Base-by-base conservation (phyloP, 495 filamentous ascomycete genomes). In the Penicillium angulare region DNA sequence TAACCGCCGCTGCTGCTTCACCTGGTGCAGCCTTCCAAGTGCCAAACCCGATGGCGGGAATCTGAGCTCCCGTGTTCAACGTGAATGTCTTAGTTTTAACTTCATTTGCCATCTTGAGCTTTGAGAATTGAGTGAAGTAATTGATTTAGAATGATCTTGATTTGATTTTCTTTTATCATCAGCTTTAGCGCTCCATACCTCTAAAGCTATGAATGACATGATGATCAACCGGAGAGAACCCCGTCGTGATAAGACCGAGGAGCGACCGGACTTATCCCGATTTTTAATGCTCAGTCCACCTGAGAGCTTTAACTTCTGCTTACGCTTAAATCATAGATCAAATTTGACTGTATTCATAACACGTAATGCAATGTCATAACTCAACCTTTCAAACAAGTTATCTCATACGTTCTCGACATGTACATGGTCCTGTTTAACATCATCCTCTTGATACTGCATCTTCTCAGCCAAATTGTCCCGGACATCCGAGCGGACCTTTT, bases 31-130 rank as follows among this genome's bases (percentile, higher is more conserved):
- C 57, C 35, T 66, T 63, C 35, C 49, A 81, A 52, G 57, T 82
- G 64, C 86, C 86, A 22, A 88, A 73, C 3, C 86, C 86, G 10
- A 88, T 55, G 38, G 85, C 81, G 27, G 86, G 86, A 50, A 89
- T 87, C 23, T 76, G 66, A 31, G 73, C 69, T 52, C 84, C 85
- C 35, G 74, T 87, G 68, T 89, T 89, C 49, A 89, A 76, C 39
- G 77, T 80, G 65, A 83, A 84, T 9, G 21, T 26, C 35, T 60
- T 58, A 21, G 45, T 47, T 38, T 49, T n/a, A n/a, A n/a, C n/a
- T n/a, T n/a, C n/a, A n/a, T n/a, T n/a, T n/a, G n/a, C n/a, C n/a
- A n/a, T n/a, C n/a, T n/a, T n/a, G n/a, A n/a, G 9, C 40, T 26
- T 27, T 26, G 21, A 43, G 15, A 1, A 29, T n/a, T n/a, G n/a